These are phyloP conservation scores for Boletus sp. DNA, from an alignment of 768 basidiomycete genomes.

Conservation along the genomic window DNA sequence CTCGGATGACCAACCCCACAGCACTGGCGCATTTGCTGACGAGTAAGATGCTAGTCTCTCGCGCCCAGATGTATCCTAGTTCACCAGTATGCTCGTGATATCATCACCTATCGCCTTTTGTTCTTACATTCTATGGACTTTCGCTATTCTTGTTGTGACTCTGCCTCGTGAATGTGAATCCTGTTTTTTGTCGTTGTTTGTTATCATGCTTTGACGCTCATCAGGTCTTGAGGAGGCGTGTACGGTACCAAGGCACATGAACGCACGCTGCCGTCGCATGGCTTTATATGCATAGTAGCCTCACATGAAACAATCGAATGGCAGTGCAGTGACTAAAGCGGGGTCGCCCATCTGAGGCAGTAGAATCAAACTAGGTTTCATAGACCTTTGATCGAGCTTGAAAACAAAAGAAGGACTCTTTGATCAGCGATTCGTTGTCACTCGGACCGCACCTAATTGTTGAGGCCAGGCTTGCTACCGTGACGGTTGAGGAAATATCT, in stretches of 20 bases:
- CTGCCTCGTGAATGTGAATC: not conserved
- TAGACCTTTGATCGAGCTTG: not conserved
- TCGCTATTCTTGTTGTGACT: slow-evolving; percentile 1
- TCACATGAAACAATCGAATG: slow-evolving; percentile 9
- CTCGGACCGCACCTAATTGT: slow-evolving; percentile 17
- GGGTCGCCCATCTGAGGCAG: slow-evolving; percentile 13
- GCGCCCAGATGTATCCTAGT: slow-evolving; percentile 11
- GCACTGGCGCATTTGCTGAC: not conserved
- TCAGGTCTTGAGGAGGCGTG: not conserved
- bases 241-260: slow-evolving; percentile 16
- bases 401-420: not conserved
- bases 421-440: slow-evolving; percentile 9
- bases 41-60: slow-evolving; percentile 5
- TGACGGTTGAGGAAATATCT: slow-evolving; percentile 4
- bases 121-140: slow-evolving; percentile 1
- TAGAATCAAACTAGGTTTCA: slow-evolving; percentile 6
- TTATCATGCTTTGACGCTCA: not conserved
- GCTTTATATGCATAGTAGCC: not conserved
- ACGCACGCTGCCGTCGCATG: slow-evolving; percentile 21
- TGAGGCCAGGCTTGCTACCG: slow-evolving; percentile 14
- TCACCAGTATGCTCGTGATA: not conserved
- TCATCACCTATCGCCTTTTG: not conserved
- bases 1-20: slow-evolving; percentile 3
- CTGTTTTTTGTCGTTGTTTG: slow-evolving; percentile 2
- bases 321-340: slow-evolving; percentile 14